Conservation (phyloP, 2,329 filamentous ascomycete species). For the Metarhizium rileyi region DNA sequence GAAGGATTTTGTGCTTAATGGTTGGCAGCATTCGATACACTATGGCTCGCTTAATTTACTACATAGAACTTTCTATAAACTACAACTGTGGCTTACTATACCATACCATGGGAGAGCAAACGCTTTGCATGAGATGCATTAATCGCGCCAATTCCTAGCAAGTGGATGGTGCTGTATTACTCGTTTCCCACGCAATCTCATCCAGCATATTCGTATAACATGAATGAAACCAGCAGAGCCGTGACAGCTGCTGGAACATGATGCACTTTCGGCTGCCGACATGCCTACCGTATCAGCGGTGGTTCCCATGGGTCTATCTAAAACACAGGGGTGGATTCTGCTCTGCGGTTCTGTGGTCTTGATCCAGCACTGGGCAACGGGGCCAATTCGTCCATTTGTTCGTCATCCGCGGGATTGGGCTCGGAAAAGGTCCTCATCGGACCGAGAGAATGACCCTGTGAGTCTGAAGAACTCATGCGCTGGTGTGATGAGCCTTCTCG, state of each 20-base stretch:
- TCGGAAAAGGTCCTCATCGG: conserved; percentile 14
- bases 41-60: not conserved
- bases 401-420: conserved; percentile 15
- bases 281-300: not conserved
- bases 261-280: not conserved
- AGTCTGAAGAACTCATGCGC: conserved; percentile 18
- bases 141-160: not conserved
- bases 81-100: not conserved
- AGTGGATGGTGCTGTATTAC: not conserved
- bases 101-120: not conserved
- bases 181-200: not conserved
- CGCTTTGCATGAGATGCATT: too few species aligned
- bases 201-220: not conserved
- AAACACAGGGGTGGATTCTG: conserved; percentile 16
- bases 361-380: conserved; percentile 17
- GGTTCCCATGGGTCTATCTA: conserved; percentile 12
- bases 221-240: not conserved
- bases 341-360: conserved; percentile 16
- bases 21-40: not conserved
- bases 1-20: not conserved
- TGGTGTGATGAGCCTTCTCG: conserved; percentile 17
- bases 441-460: conserved; percentile 8
- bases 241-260: not conserved
- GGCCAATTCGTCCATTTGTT: conserved; percentile 16
- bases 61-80: not conserved